Evolutionary conservation across 768 basidiomycete species (phyloP).

Genomic region (Lactarius sanguifluus): DNA sequence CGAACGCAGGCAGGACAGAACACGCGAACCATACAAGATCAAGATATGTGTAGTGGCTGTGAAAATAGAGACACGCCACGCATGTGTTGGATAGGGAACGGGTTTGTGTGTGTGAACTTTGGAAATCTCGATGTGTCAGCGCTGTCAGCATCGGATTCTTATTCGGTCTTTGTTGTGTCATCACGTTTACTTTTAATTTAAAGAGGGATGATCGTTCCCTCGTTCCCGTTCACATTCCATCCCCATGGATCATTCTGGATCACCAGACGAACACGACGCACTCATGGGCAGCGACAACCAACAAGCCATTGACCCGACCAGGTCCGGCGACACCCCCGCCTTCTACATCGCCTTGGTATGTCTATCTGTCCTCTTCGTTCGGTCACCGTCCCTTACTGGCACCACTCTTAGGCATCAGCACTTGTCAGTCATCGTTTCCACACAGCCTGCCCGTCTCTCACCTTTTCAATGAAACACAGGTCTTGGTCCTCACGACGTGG

Average conservation of each 20-base stretch:
- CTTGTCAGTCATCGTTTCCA: slow-evolving; percentile 1
- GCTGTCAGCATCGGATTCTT: not conserved
- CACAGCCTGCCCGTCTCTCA: not conserved
- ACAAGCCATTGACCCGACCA: slow-evolving; percentile 39
- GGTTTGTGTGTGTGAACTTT: not conserved
- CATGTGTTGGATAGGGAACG: too few species aligned
- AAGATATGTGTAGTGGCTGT: too few species aligned
- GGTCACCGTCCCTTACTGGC: slow-evolving; percentile 10
- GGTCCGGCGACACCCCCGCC: slow-evolving; percentile 42
- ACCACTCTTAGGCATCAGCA: slow-evolving; percentile 19
- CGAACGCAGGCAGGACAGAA: too few species aligned
- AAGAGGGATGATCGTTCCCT: not conserved
- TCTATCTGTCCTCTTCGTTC: slow-evolving; percentile 3
- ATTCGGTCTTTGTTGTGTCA: not conserved
- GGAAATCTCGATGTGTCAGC: not conserved
- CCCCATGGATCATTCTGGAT: not conserved
- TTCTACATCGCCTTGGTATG: slow-evolving; percentile 41
- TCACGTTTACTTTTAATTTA: not conserved
- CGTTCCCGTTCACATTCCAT: not conserved
- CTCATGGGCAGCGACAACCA: slow-evolving; percentile 30
- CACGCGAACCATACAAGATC: too few species aligned
- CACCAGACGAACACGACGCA: slow-evolving; percentile 10
- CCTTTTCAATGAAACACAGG: slow-evolving; percentile 7
- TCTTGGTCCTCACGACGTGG: slow-evolving; percentile 42
- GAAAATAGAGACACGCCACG: too few species aligned